Base-by-base conservation (phyloP, 805 yeast species). In the Tetrapisispora phaffii region DNA sequence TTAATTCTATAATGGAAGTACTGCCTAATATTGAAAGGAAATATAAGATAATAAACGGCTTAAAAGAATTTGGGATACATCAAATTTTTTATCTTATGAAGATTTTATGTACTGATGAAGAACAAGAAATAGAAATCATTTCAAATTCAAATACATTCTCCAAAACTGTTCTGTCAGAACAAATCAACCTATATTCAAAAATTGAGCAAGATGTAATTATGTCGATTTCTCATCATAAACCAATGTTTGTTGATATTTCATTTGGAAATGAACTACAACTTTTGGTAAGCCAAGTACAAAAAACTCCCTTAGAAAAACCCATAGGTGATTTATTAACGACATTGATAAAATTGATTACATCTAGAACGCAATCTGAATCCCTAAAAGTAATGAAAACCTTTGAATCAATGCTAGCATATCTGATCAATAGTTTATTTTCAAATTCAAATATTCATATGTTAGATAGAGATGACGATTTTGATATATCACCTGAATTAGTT, bases 231-330 rank as follows among this genome's bases (percentile, higher is more conserved):
- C 54, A 74, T 68, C 49, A 66, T 50, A 55, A 69, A n/a, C 47
- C 49, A 8, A 24, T 46, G 60, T 35, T 48, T 9, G 44, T 51
- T 10, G 55, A 57, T 44, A 34, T 50, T 2, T 48, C 57, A 3
- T 61, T 51, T 50, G 62, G 59, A 8, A 33, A 51, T 10, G 47
- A 48, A 5, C 33, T 61, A n/a, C 54, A 47, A 36, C 38, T 47
- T 2, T 39, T 62, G 4, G 45, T 59, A 4, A 47, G 47, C 24
- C 50, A 50, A 38, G 48, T 60, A 2, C 53, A 48, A 61, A 77
- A 79, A 50, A 79, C 85, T 51, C 94, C 95, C 0, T 73, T 81
- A 4, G 86, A 84, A 17, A 66, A 85, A 40, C 74, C 85, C 1
- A 64, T 69, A 35, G 76, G 80, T 13, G 74, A 74, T 21, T 72